Base-by-base conservation (phyloP, 139 green algal genomes). In the Haematococcus lacustris region DNA sequence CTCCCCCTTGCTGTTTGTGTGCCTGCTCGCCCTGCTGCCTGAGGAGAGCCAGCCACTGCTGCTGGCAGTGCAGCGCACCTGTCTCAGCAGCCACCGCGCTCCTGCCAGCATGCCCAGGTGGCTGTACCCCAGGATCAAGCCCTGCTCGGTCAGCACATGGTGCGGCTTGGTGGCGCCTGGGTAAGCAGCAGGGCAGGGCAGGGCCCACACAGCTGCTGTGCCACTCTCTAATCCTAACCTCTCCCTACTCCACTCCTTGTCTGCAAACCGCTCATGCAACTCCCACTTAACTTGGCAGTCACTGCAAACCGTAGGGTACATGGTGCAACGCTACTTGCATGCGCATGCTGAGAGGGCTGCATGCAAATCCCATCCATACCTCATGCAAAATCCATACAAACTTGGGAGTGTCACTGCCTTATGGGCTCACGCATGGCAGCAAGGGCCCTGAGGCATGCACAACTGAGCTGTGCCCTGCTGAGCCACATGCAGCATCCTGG, bases 71-170 rank as follows among this genome's bases (percentile, higher is more conserved):
- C n/a, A n/a, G n/a, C n/a, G n/a, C n/a, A n/a, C n/a, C 43, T 53
- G 43, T 34, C 79, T 71, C 34, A 83, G 73, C 51, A 96, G 74
- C 89, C 91, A 96, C 0, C 91, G 77, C 26, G 92, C 92, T 1
- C 87, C 90, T 50, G 92, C 91, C 71, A 97, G 83, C 92, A 97
- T 97, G 75, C 91, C 91, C 73, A 94, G 89, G 81, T 97, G 92
- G 33, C 73, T 85, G 78, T 91, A 96, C 5, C 92, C 92, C 50
- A 96, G 74, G 66, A 90, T 85, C 25, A 95, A 82, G 2, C 79
- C 80, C 38, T 87, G 74, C 3, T 65, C 41, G 2, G 87, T 73
- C 38, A 95, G 80, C 34, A 91, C 69, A 77, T 97, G 91, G 71
- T 97, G 91, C 9, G 90, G 90, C 82, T 96, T 97, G 33, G 77